Evolutionary conservation across 108 stramenopile genomes (phyloP), one percentile per base, ranked within the genome.

Genomic region (Poteriospumella lacustris): DNA sequence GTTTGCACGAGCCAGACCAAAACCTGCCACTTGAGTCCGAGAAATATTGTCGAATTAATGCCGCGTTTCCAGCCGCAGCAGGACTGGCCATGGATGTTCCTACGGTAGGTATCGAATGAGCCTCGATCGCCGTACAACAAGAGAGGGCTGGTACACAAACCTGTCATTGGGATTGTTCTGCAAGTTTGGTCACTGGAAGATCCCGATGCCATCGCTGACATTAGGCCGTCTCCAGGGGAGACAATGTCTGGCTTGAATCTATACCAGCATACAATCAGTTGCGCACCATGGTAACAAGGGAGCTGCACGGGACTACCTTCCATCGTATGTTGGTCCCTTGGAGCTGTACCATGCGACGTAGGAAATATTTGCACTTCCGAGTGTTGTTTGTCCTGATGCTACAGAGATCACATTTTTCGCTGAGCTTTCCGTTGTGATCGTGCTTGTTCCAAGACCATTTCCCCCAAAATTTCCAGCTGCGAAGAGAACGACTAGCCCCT

Each of bases 211-310:
- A 12, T 31, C 3, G 60, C 60, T 34, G 60, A 64, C 3, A 12
- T 64, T 24, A 64, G 36, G 3, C 24, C 9, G 31, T 31, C 15
- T 3, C 60, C 60, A 5, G 60, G 60, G 24, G 60, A 19, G 15
- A 64, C 24, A 64, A 64, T 64, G 31, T 64, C 60, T 64, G 60
- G 60, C 36, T 64, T 64, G 9, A 64, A 31, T 56, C 52, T 56
- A 19, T 56, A 19, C 52, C 19, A 56, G 52, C 15, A 56, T 24
- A 56, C 24, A 56, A 56, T 15, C 24, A 56, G 19, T 19, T 19
- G 24, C 24, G 19, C 15, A 19, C 24, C 19, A 56, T 24, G 24
- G 24, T 56, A 19, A 56, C 15, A 19, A 56, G 15, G 24, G 52
- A 56, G 24, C 24, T 56, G 24, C 52, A 56, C 15, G 15, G 15